phyloP scores from a whole-genome alignment of 2,329 filamentous ascomycete species.

The Colletotrichum sp. region DNA sequence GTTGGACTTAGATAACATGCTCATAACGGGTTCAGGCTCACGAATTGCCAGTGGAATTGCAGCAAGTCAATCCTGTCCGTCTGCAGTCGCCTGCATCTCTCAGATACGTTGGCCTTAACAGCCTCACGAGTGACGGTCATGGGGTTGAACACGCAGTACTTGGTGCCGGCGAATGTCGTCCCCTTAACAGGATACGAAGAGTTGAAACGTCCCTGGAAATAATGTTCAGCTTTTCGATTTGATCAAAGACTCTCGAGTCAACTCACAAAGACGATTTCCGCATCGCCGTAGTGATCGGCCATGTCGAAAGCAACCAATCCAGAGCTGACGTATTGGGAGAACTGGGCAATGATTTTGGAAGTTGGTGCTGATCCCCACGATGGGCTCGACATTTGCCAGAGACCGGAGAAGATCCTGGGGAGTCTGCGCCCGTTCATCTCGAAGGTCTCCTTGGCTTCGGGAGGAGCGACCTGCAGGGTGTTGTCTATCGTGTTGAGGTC shows the following conservation, averaged over 20 bases:
- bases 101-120: slow-evolving; percentile 32
- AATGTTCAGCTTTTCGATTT: too few relatives aligned
- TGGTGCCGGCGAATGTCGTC: slow-evolving; percentile 35
- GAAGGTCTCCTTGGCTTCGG: slow-evolving; percentile 24
- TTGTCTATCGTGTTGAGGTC: background rate
- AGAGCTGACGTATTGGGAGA: slow-evolving; percentile 26
- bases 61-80: slow-evolving; percentile 36
- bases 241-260: too few relatives aligned
- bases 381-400: slow-evolving; percentile 37
- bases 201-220: slow-evolving; percentile 36
- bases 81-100: slow-evolving; percentile 35
- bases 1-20: background rate
- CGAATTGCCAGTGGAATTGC: slow-evolving; percentile 41
- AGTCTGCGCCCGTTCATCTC: slow-evolving; percentile 24
- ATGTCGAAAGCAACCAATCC: slow-evolving; percentile 36
- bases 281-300: slow-evolving; percentile 38
- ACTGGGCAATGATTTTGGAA: slow-evolving; percentile 28
- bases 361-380: slow-evolving; percentile 31
- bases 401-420: slow-evolving; percentile 33
- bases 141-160: slow-evolving; percentile 39
- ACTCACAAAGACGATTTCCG: slow-evolving; percentile 24
- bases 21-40: slow-evolving; percentile 13
- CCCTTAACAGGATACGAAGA: slow-evolving; percentile 28
- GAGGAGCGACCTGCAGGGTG: background rate
- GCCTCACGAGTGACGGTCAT: slow-evolving; percentile 30